Conservation (phyloP, 306 rosid species). For the Abrus precatorius region DNA sequence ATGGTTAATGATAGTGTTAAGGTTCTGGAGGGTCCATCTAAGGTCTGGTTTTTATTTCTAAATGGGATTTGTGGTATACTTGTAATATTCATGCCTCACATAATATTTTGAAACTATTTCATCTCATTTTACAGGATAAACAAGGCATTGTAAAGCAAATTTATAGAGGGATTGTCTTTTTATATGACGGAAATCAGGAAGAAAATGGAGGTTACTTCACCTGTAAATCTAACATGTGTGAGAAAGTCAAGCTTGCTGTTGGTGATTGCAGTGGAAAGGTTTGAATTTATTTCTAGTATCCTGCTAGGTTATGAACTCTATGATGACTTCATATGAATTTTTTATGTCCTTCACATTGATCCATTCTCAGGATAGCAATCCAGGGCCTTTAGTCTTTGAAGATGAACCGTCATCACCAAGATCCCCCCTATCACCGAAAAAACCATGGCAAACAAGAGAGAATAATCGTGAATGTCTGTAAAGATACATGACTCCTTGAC, state of each 20-base stretch:
- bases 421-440: constrained; percentile 87
- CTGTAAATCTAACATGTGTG: constrained; percentile 81
- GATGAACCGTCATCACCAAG: constrained; percentile 84
- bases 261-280: constrained; percentile 75
- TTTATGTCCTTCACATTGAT: constrained; percentile 39
- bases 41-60: constrained; percentile 63
- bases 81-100: constrained; percentile 20
- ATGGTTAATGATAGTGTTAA: constrained; percentile 73
- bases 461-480: constrained; percentile 68
- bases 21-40: constrained; percentile 76
- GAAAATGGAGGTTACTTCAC: constrained; percentile 86
- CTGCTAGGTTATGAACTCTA: background rate
- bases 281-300: constrained; percentile 41
- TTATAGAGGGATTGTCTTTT: constrained; percentile 76
- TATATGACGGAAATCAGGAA: constrained; percentile 71
- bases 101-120: constrained; percentile 36
- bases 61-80: constrained; percentile 11
- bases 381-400: constrained; percentile 64
- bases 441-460: constrained; percentile 79
- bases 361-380: constrained; percentile 71
- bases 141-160: constrained; percentile 88
- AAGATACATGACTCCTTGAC: constrained; percentile 36
- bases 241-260: constrained; percentile 72
- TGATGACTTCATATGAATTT: constrained; percentile 15
- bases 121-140: constrained; percentile 72